Percentiles rank a stretch among this genome's conserved stretches.
Conservation (phyloP, 208 protist genomes). For the Acanthamoeba lenticulata region DNA sequence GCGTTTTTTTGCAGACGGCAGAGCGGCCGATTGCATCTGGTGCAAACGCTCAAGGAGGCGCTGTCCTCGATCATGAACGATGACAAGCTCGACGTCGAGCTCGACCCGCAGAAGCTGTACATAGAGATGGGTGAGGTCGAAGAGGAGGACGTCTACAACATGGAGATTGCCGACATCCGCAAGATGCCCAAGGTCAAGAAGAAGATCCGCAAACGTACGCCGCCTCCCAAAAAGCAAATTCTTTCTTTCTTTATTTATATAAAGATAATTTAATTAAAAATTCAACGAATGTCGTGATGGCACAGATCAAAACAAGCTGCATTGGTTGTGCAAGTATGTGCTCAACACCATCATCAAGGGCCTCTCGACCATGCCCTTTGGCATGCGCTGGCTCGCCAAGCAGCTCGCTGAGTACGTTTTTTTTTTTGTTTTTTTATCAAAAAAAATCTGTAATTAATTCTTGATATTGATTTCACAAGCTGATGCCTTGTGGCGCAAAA, state of each 20-base stretch:
- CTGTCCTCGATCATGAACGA: conserved; percentile 45
- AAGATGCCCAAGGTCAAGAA: conserved; percentile 51
- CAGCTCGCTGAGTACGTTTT: conserved; percentile 32
- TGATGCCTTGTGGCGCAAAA: no score
- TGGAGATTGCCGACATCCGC: conserved; percentile 58
- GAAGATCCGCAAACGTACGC: conserved; percentile 54
- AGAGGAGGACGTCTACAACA: conserved; percentile 52
- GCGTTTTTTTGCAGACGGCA: neutral
- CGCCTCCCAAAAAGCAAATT: no score
- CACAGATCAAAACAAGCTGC: conserved; percentile 61
- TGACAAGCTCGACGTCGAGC: conserved; percentile 35
- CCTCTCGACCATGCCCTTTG: conserved; percentile 51
- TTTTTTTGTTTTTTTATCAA: neutral
- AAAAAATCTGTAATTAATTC: neutral
- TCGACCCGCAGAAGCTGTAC: conserved; percentile 54
- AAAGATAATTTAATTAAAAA: no score
- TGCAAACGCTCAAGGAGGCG: conserved; percentile 54
- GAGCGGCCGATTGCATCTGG: conserved; percentile 36
- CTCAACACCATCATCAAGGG: conserved; percentile 52
- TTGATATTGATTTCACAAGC: neutral
- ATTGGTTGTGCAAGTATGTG: conserved; percentile 51
- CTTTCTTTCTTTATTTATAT: no score
- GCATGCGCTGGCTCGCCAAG: conserved; percentile 66
- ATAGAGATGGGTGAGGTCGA: conserved; percentile 59
- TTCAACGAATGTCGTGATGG: no score